A percentile compares a stretch with the other conserved stretches of the same genome.
phyloP scores from a whole-genome alignment of 495 filamentous ascomycete genomes.

The Lichenothelia convexa region DNA sequence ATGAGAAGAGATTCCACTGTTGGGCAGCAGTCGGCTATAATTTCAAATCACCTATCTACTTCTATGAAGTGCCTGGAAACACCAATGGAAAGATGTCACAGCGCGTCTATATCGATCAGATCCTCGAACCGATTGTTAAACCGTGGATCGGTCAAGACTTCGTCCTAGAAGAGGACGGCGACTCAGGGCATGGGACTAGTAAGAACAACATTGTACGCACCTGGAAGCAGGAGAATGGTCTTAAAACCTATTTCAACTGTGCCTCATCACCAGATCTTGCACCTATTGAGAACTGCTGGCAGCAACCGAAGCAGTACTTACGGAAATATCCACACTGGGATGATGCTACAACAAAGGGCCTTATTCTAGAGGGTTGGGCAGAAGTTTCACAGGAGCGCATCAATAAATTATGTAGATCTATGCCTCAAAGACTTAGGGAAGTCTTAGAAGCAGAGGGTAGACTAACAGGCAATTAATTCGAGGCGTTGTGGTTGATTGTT shows the following conservation, averaged over 20 bases:
- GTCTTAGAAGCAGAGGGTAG: not conserved
- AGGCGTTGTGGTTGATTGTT: too few relatives aligned
- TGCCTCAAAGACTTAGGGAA: not conserved
- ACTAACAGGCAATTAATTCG: not conserved
- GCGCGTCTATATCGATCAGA: conserved; percentile 6
- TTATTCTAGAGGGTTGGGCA: not conserved
- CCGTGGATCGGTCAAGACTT: conserved; percentile 5
- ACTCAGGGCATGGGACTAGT: conserved; percentile 2
- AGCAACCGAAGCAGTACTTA: not conserved
- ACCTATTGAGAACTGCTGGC: not conserved
- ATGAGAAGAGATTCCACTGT: conserved; percentile 6
- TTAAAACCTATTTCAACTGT: not conserved
- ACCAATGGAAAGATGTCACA: conserved; percentile 8
- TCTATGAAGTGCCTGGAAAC: conserved; percentile 7
- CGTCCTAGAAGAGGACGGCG: conserved; percentile 8
- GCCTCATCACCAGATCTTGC: not conserved
- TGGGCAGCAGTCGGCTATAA: conserved; percentile 6
- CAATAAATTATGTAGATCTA: not conserved
- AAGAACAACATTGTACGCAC: not conserved
- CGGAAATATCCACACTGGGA: not conserved
- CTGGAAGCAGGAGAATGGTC: conserved; percentile 1
- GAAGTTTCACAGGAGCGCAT: not conserved
- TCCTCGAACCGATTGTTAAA: conserved; percentile 5
- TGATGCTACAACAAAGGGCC: not conserved
- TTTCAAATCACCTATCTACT: conserved; percentile 3